These are phyloP conservation scores for Eimeria tenella DNA, from an alignment of 169 alveolate genomes.

Conservation along the genomic window DNA sequence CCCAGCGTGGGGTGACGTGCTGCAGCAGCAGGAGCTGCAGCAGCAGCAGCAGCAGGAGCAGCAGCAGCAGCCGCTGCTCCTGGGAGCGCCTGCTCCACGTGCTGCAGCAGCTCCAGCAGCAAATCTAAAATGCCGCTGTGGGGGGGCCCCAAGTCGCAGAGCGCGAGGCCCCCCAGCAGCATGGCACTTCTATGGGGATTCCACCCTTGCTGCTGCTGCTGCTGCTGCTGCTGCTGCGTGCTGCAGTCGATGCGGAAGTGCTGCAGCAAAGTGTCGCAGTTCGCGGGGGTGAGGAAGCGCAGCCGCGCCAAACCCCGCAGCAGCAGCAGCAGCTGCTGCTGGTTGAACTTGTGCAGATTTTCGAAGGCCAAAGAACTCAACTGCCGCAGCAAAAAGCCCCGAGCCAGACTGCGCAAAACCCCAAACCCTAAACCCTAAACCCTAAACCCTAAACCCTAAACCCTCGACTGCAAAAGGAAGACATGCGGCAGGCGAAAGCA, in stretches of 20 bases:
- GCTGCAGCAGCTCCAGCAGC: conserved; percentile 4
- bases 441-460: conserved; percentile 1
- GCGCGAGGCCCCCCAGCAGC: conserved; percentile 35
- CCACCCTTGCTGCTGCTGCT: neutral
- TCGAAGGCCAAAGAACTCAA: conserved; percentile 83
- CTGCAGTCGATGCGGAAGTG: conserved; percentile 9
- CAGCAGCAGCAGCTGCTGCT: conserved; percentile 78
- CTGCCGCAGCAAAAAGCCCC: conserved; percentile 85
- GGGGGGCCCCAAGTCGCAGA: neutral
- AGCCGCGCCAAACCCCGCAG: conserved; percentile 61
- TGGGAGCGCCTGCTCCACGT: neutral
- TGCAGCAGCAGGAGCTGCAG: neutral
- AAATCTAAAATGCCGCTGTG: neutral
- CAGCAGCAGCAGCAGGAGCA: conserved; percentile 32
- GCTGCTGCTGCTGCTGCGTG: neutral
- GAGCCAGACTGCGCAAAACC: conserved; percentile 69
- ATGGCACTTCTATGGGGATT: neutral
- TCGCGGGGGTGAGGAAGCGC: conserved; percentile 73
- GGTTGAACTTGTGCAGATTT: conserved; percentile 79
- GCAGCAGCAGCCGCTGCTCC: neutral
- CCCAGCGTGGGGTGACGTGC: neutral
- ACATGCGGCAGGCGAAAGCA: conserved; percentile 81
- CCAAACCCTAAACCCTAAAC: neutral
- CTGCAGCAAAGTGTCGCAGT: conserved; percentile 48
- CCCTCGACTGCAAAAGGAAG: conserved; percentile 41